phyloP scores from a whole-genome alignment of 2,329 filamentous ascomycete genomes.

The Immersiporthe knoxdaviesiana region DNA sequence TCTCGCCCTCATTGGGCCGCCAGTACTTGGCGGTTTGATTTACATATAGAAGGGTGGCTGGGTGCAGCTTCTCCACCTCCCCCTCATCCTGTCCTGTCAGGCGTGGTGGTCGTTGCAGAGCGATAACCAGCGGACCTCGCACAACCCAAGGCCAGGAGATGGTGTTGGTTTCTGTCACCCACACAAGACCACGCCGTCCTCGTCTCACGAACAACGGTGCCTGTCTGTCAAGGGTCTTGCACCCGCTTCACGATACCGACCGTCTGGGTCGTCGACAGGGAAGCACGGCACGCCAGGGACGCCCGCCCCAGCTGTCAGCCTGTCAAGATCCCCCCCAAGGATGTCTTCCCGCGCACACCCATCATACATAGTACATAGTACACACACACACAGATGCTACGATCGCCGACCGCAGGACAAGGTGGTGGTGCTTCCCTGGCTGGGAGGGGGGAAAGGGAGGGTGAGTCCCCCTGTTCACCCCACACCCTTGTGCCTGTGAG shows the following conservation, averaged over 20 bases:
- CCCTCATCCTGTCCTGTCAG: neutral
- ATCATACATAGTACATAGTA: neutral
- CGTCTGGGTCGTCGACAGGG: slow-evolving; percentile 27
- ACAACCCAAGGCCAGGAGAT: neutral
- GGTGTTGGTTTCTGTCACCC: neutral
- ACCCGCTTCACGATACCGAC: slow-evolving; percentile 27
- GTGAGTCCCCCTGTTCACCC: neutral
- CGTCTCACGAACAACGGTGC: neutral
- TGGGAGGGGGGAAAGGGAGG: neutral
- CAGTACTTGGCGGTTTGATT: neutral
- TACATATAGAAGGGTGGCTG: neutral
- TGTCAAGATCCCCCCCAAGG: slow-evolving; percentile 2
- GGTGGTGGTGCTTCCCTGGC: neutral
- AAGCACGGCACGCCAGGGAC: slow-evolving; percentile 14
- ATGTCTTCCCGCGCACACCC: neutral
- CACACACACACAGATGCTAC: slow-evolving; percentile 7
- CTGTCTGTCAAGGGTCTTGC: slow-evolving; percentile 24
- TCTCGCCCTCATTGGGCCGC: neutral
- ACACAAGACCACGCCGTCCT: neutral
- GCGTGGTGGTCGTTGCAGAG: neutral
- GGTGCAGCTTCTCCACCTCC: neutral
- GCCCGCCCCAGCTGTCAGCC: slow-evolving; percentile 20
- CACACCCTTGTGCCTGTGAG: slow-evolving; percentile 5
- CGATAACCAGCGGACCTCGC: neutral
- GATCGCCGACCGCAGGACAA: neutral